Base-by-base conservation (phyloP, 176 grass and related monocot species). In the Avena atlantica region DNA sequence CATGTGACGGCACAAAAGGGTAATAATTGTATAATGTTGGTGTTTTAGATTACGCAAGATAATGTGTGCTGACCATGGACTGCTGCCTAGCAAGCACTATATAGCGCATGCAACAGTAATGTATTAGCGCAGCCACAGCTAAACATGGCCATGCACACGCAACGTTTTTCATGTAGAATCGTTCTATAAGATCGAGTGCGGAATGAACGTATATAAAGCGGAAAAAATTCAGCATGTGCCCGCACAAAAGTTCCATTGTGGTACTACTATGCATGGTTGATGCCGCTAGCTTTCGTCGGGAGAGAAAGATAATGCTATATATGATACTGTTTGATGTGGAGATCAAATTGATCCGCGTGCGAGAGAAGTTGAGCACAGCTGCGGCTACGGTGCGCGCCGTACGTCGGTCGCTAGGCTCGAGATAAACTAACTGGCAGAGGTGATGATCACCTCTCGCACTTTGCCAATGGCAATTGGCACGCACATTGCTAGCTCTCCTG, bases 141-240 rank as follows among this genome's bases (percentile, higher is more conserved):
- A 6, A 34, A 34, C 40, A 42, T 42, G 40, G 40, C 5, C 70
- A 74, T 49, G 42, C 70, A 25, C n/a, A 25, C n/a, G 12, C 44
- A 74, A 74, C 70, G 70, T 49, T 49, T 74, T 74, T 8, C 70
- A 74, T 74, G 70, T 74, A 7, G 40, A 6, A 2, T 42, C 40
- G 6, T 42, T 42, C 14, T 13, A 14, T 13, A 14, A 52, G 67
- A 19, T 42, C 37, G n/a, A 71, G 11, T n/a, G 56, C 19, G 56
- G 19, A 59, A 20, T 3, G 44, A 12, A 7, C 67, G 11, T 9
- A 11, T 45, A 70, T 16, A 70, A 17, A 17, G 36, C 17, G 36
- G 20, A 70, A 9, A 9, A 20, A 70, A 1, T 23, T 21, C 42
- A 47, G 37, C 40, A 42, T 12, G 20, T 73, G 40, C 9, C 19